Conservation (phyloP, 192 early-diverging fungal species). For the Backusella luteola region DNA sequence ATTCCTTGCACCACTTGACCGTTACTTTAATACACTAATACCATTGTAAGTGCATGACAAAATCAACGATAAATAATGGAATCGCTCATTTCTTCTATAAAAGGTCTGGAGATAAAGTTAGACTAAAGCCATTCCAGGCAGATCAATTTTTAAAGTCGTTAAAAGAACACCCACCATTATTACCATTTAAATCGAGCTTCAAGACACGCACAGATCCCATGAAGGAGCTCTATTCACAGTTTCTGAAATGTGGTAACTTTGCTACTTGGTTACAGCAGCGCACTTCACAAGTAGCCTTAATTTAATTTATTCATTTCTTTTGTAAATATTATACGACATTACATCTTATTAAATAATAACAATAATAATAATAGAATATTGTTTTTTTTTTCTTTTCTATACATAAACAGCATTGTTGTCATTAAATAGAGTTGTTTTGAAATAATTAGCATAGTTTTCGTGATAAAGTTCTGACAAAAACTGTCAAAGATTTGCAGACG, state of each 20-base stretch:
- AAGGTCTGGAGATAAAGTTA: constrained; percentile 10
- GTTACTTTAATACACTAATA: constrained; percentile 88
- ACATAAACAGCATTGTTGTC: too few species aligned
- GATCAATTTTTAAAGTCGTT: constrained; percentile 67
- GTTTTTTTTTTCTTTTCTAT: too few species aligned
- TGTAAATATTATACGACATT: not conserved
- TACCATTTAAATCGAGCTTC: constrained; percentile 50
- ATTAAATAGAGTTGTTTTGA: too few species aligned
- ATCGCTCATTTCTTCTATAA: not conserved
- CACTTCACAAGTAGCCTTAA: constrained; percentile 35
- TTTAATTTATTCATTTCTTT: not conserved
- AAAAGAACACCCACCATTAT: constrained; percentile 51
- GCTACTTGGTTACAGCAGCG: constrained; percentile 90
- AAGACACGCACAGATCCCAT: constrained; percentile 55
- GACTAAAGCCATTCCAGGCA: constrained; percentile 72
- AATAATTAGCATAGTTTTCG: too few species aligned
- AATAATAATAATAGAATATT: not conserved
- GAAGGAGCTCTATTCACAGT: constrained; percentile 82
- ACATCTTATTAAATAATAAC: not conserved
- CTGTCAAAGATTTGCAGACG: not conserved
- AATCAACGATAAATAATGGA: too few species aligned
- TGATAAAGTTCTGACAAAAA: too few species aligned
- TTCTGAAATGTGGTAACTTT: constrained; percentile 94
- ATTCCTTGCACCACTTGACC: constrained; percentile 91
- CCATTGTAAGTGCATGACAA: constrained; percentile 45